Percentiles rank a stretch among this genome's conserved stretches.
Evolutionary conservation across 805 yeast species (phyloP).

Genomic region (Metschnikowia dekortorum): DNA sequence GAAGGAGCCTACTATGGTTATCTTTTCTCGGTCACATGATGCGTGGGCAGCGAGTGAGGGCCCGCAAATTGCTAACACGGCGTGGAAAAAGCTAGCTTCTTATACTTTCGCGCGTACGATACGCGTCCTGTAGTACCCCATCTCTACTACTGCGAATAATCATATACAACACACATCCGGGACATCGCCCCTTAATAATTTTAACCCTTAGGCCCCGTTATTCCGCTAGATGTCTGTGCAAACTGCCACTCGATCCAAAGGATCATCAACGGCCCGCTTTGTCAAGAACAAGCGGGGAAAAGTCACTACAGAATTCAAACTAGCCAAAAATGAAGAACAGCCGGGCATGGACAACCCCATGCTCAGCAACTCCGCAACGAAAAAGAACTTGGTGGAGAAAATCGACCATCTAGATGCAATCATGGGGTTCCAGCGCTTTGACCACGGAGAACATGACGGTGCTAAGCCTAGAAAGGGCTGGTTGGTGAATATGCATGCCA

Average conservation of each 20-base stretch:
- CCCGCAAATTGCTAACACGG: neutral
- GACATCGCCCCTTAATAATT: neutral
- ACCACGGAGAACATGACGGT: constrained; percentile 58
- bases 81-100: neutral
- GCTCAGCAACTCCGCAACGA: constrained; percentile 37
- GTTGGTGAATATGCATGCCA: constrained; percentile 92
- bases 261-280: constrained; percentile 50
- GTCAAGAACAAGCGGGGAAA: constrained; percentile 37
- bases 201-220: neutral
- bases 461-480: constrained; percentile 65
- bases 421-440: constrained; percentile 86
- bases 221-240: constrained; percentile 5
- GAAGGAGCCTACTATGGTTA: neutral
- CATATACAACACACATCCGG: neutral
- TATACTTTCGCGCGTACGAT: neutral
- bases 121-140: constrained; percentile 4
- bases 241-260: constrained; percentile 22
- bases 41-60: neutral
- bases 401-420: constrained; percentile 67
- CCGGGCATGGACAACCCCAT: constrained; percentile 28
- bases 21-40: neutral
- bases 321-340: constrained; percentile 17
- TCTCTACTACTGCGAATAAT: constrained; percentile 2
- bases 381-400: constrained; percentile 50
- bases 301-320: constrained; percentile 12